These are phyloP conservation scores for Penstemon davidsonii DNA, from an alignment of 257 asterid species.

Conservation along the genomic window DNA sequence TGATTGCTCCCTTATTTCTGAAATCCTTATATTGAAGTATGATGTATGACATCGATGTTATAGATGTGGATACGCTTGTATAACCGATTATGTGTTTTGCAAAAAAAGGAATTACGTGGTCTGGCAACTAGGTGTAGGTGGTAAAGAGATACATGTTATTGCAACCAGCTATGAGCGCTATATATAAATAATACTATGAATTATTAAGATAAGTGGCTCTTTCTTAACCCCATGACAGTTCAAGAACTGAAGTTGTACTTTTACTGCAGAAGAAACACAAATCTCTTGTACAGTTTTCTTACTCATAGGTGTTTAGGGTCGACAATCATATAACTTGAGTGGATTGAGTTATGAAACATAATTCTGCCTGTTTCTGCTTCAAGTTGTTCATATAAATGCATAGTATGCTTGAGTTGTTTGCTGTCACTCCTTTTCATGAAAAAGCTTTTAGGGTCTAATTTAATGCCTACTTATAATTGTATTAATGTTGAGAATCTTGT, in stretches of 20 bases:
- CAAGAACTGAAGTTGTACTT: background rate
- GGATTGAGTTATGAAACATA: background rate
- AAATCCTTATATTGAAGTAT: too few species aligned
- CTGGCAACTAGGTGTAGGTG: too few species aligned
- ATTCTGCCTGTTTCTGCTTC: background rate
- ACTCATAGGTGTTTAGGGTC: background rate
- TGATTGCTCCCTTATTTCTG: too few species aligned
- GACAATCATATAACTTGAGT: too few species aligned
- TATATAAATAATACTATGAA: background rate
- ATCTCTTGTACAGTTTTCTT: background rate
- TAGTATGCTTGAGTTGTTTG: background rate
- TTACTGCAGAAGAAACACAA: background rate
- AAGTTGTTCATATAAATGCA: background rate
- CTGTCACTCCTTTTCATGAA: background rate
- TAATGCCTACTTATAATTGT: constrained; percentile 1
- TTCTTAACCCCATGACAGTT: background rate
- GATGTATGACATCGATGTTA: too few species aligned
- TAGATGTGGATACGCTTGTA: too few species aligned
- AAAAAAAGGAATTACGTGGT: too few species aligned
- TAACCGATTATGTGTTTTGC: too few species aligned
- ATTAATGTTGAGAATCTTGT: constrained; percentile 14
- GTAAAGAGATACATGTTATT: too few species aligned
- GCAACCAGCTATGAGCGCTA: too few species aligned
- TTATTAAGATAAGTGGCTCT: background rate
- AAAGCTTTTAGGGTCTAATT: background rate